Evolutionary conservation across 129 eudicot genomes (phyloP).

Genomic region (Silybum marianum): DNA sequence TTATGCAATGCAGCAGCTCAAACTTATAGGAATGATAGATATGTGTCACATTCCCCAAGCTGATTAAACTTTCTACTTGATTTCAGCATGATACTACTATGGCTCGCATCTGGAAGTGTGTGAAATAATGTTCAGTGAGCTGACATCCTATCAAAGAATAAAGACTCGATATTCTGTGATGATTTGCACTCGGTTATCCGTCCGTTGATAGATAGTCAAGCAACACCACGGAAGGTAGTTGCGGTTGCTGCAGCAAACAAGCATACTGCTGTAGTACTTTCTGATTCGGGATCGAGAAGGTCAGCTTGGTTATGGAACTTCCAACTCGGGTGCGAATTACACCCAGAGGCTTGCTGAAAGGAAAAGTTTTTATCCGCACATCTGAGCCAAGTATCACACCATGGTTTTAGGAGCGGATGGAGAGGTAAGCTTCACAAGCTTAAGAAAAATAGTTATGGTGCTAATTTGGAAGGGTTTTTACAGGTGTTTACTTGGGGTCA

Average conservation of each 20-base stretch:
- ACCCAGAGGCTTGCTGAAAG: constrained; percentile 93
- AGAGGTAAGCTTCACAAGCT: constrained; percentile 61
- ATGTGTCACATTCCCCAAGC: too few species aligned
- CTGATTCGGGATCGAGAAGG: constrained; percentile 93
- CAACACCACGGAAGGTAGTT: constrained; percentile 95
- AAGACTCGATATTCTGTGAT: background rate
- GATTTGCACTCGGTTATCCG: constrained; percentile 79
- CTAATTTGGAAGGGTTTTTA: constrained; percentile 25
- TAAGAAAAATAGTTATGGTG: too few species aligned
- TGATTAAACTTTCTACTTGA: too few species aligned
- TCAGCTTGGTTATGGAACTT: constrained; percentile 98
- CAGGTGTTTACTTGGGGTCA: constrained; percentile 99
- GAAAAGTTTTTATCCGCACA: constrained; percentile 58
- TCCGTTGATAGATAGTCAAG: constrained; percentile 82
- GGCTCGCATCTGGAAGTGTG: too few species aligned
- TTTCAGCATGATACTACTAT: too few species aligned
- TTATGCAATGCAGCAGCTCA: too few species aligned
- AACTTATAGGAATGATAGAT: too few species aligned
- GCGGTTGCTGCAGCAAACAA: constrained; percentile 98
- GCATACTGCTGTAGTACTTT: constrained; percentile 93
- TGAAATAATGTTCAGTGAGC: too few species aligned
- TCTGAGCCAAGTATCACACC: constrained; percentile 93
- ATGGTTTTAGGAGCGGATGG: constrained; percentile 92
- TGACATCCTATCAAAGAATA: too few species aligned
- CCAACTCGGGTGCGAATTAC: constrained; percentile 88